Evolutionary conservation across 257 asterid genomes (phyloP), one percentile per base, ranked within the genome.

Genomic region (Handroanthus guayacan): DNA sequence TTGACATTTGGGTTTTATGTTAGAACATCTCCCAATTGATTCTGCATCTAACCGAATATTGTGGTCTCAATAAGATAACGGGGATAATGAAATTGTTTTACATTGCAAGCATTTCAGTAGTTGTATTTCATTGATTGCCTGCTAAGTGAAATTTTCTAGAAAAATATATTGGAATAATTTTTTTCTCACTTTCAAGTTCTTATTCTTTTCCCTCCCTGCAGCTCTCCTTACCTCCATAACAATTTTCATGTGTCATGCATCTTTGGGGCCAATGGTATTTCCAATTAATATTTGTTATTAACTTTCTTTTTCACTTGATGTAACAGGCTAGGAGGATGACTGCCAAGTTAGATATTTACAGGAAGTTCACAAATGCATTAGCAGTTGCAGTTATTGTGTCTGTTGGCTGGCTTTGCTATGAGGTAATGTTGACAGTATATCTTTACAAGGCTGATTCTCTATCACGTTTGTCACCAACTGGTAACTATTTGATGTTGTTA

Each of bases 351-450:
- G 97, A 94, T 69, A 82, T 94, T 65, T 94, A 92, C 84, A 83
- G 97, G 75, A 94, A 90, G 87, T 94, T 94, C 88, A 92, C 98
- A 14, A 94, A 94, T 84, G 98, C 97, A 70, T 86, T 92, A 85
- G 97, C 87, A 36, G 80, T 92, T 76, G 90, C 98, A 55, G 96
- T 94, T 81, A 76, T 94, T 20, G 89, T 94, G 62, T 94, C 97
- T 71, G 93, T 92, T 85, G 98, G 97, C 63, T 94, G 98, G 98
- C 92, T 87, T 34, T 92, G 96, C 80, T 92, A 92, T 12, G 98
- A 92, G 97, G 98, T 92, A 88, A 79, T 67, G 67, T 69, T 77
- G 69, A 62, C 36, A 56, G 67, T 61, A 7, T 78, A 55, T 39
- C 18, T 65, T 39, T 44, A 39, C 2, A 16, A 14, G 41, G 44